Evolutionary conservation across 2,329 filamentous ascomycete genomes (phyloP).

Genomic region (Exophiala sp.): DNA sequence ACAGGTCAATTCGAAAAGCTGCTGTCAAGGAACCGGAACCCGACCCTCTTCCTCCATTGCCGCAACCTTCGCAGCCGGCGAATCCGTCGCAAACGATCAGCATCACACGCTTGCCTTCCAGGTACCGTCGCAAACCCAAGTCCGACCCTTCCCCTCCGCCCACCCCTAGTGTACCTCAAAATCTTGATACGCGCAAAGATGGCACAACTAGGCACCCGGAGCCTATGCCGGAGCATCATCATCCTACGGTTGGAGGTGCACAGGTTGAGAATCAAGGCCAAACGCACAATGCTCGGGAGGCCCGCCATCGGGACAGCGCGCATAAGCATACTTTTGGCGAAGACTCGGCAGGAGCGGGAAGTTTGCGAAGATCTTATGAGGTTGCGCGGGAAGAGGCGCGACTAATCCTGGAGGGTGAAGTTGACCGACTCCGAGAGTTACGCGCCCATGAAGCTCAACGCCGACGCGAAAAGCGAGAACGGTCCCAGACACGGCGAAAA

Average conservation of each 20-base stretch:
- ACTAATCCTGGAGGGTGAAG: slow-evolving; percentile 27
- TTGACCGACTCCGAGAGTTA: slow-evolving; percentile 21
- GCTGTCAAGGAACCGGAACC: slow-evolving; percentile 25
- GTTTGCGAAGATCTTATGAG: slow-evolving; percentile 20
- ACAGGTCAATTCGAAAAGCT: slow-evolving; percentile 51
- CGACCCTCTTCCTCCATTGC: slow-evolving; percentile 9
- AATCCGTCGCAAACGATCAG: slow-evolving; percentile 5
- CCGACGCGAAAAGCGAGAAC: slow-evolving; percentile 10
- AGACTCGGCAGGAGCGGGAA: background rate
- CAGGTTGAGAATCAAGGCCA: background rate
- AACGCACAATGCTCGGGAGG: background rate
- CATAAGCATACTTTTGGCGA: slow-evolving; percentile 1
- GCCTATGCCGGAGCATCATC: background rate
- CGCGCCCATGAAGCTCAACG: slow-evolving; percentile 16
- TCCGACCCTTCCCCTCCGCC: background rate
- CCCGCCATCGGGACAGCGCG: background rate
- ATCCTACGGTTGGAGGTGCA: too few species aligned
- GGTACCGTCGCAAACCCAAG: slow-evolving; percentile 17
- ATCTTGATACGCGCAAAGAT: background rate
- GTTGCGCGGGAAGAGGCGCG: slow-evolving; percentile 27
- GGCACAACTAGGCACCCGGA: background rate
- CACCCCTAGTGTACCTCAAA: background rate
- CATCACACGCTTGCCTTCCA: slow-evolving; percentile 19
- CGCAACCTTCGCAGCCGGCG: slow-evolving; percentile 7
- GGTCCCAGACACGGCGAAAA: slow-evolving; percentile 6